Evolutionary conservation across 2,329 filamentous ascomycete species (phyloP).

Genomic region (Penicillium sclerotigenum): DNA sequence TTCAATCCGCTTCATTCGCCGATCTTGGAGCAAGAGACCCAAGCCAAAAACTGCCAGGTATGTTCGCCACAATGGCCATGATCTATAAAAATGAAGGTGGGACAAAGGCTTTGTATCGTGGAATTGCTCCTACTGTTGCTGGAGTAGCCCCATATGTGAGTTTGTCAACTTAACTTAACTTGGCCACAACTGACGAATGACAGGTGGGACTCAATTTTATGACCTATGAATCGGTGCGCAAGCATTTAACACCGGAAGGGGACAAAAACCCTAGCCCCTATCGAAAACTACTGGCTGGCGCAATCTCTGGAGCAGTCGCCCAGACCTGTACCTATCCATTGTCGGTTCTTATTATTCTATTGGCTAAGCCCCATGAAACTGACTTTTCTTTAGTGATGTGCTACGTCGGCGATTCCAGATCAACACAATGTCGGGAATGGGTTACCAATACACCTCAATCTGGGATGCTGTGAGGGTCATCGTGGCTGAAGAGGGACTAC

Average conservation of each 20-base stretch:
- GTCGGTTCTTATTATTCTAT: constrained; percentile 51
- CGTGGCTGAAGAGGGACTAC: constrained; percentile 74
- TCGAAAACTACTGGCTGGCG: constrained; percentile 83
- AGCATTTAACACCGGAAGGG: constrained; percentile 80
- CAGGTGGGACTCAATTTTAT: constrained; percentile 96
- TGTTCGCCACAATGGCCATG: constrained; percentile 75
- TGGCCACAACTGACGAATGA: constrained; percentile 17
- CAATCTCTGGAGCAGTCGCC: constrained; percentile 90
- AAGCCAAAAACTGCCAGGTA: constrained; percentile 70
- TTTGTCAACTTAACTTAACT: constrained; percentile 15
- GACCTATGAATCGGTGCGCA: constrained; percentile 88
- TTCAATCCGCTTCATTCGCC: constrained; percentile 94
- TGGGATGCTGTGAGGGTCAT: constrained; percentile 80
- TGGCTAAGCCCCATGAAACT: constrained; percentile 1
- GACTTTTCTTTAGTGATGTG: constrained; percentile 64
- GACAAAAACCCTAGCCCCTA: constrained; percentile 74
- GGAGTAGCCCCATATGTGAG: constrained; percentile 90
- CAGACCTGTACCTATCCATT: constrained; percentile 99
- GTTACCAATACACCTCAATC: constrained; percentile 89
- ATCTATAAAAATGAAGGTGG: constrained; percentile 96
- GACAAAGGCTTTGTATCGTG: constrained; percentile 79
- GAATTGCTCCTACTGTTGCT: constrained; percentile 88
- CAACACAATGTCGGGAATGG: constrained; percentile 98
- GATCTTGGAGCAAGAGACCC: constrained; percentile 63
- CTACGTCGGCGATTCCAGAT: constrained; percentile 93